Conservation (phyloP, 2,329 filamentous ascomycete genomes). For the Paraphoma chrysanthemicola region DNA sequence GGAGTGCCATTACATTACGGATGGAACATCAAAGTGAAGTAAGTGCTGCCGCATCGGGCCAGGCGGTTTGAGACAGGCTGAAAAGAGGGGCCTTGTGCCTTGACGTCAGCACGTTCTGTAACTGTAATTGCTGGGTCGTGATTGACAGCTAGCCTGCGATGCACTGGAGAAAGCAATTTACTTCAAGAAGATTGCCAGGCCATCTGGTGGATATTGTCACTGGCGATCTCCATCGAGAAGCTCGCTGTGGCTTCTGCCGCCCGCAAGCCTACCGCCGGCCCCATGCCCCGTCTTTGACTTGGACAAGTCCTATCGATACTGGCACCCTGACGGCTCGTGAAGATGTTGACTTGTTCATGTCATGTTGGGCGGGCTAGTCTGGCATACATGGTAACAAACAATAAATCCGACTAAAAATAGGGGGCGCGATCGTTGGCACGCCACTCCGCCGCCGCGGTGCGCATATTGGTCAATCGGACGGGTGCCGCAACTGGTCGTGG, state of each 20-base stretch:
- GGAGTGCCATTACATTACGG: background rate
- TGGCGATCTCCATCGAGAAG: background rate
- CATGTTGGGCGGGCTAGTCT: background rate
- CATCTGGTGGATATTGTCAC: slow-evolving; percentile 5
- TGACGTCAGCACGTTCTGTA: slow-evolving; percentile 19
- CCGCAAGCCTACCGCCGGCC: background rate
- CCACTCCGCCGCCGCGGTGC: slow-evolving; percentile 21
- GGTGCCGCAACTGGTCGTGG: slow-evolving; percentile 23
- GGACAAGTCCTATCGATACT: slow-evolving; percentile 1
- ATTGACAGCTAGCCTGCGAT: slow-evolving; percentile 1
- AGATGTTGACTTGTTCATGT: background rate
- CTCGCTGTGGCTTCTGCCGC: background rate
- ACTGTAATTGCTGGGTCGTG: background rate
- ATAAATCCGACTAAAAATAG: slow-evolving; percentile 28
- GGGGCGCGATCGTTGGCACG: slow-evolving; percentile 12
- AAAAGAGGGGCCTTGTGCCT: slow-evolving; percentile 10
- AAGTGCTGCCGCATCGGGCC: slow-evolving; percentile 2
- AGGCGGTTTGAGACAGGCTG: slow-evolving; percentile 1
- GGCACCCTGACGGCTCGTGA: background rate
- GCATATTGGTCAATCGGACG: slow-evolving; percentile 25
- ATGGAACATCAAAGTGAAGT: slow-evolving; percentile 4
- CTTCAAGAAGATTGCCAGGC: slow-evolving; percentile 3
- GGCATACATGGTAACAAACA: slow-evolving; percentile 4
- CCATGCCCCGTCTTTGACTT: background rate
- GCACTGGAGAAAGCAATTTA: slow-evolving; percentile 6